Percentiles rank a stretch among this genome's conserved stretches.
phyloP scores from a whole-genome alignment of 1,284 basidiomycete genomes.

The Irpex sp. region DNA sequence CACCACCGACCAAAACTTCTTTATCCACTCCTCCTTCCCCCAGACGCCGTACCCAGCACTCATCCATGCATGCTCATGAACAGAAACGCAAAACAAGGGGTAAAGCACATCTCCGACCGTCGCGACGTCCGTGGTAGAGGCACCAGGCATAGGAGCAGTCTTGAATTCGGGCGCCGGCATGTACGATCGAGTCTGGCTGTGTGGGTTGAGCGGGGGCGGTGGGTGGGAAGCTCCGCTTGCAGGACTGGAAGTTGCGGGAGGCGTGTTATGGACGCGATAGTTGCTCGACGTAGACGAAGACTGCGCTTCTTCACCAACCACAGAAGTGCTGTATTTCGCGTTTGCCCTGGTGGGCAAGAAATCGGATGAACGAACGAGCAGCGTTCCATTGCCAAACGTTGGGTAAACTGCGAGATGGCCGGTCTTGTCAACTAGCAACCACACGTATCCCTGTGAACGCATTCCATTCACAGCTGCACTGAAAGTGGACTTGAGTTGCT shows the following conservation, averaged over 20 bases:
- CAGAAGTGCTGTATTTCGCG: not conserved
- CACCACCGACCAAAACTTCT: slow-evolving; percentile 85
- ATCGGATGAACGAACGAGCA: slow-evolving; percentile 68
- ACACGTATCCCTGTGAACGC: slow-evolving; percentile 84
- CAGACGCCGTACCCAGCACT: slow-evolving; percentile 88
- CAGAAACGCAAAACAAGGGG: slow-evolving; percentile 82
- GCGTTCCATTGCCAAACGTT: slow-evolving; percentile 88
- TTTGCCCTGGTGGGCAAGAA: not conserved
- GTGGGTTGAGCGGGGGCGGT: slow-evolving; percentile 21
- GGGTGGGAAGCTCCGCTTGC: slow-evolving; percentile 27
- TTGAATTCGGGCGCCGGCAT: slow-evolving; percentile 6
- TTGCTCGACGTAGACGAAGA: not conserved
- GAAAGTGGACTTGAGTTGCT: slow-evolving; percentile 74
- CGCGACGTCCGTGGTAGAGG: not conserved
- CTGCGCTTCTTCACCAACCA: slow-evolving; percentile 1
- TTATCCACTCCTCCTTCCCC: slow-evolving; percentile 90
- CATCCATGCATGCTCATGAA: slow-evolving; percentile 93
- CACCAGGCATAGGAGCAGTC: not conserved
- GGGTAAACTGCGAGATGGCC: slow-evolving; percentile 72
- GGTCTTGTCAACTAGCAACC: slow-evolving; percentile 74
- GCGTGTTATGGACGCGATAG: slow-evolving; percentile 6
- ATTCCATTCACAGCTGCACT: slow-evolving; percentile 76
- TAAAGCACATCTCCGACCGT: slow-evolving; percentile 55
- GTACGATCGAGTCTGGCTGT: slow-evolving; percentile 25
- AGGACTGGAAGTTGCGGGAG: slow-evolving; percentile 1